These are phyloP conservation scores for Selenicereus undatus DNA, from an alignment of 148 eudicot genomes.

Conservation along the genomic window DNA sequence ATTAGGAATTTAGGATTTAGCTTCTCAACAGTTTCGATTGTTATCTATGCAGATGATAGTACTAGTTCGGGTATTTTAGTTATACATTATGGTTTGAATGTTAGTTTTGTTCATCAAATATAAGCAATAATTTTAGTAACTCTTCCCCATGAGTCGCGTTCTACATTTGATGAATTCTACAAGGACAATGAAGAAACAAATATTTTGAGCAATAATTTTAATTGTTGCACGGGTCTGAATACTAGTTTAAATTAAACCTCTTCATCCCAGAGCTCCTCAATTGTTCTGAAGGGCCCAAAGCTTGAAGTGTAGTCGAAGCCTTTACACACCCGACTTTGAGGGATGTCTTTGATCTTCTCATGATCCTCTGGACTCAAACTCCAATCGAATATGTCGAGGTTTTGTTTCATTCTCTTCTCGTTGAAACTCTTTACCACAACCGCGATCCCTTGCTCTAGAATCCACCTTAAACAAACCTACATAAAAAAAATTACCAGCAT, in stretches of 20 bases:
- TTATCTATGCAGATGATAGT: background rate
- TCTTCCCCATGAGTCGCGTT: too few species aligned
- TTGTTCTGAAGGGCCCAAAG: conserved; percentile 21
- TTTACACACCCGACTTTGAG: conserved; percentile 21
- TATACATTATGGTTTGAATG: background rate
- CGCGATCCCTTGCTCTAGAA: conserved; percentile 21
- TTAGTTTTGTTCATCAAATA: background rate
- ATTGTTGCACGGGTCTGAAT: too few species aligned
- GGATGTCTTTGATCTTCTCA: conserved; percentile 17
- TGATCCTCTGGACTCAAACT: conserved; percentile 19
- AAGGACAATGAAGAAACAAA: too few species aligned
- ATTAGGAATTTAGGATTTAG: too few species aligned
- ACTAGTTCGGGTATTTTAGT: background rate
- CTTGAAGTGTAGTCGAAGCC: conserved; percentile 19
- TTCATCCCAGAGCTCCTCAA: conserved; percentile 30
- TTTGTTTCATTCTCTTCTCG: conserved; percentile 24
- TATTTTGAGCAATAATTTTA: too few species aligned
- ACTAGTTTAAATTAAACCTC: conserved; percentile 1
- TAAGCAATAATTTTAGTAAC: background rate
- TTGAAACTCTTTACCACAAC: conserved; percentile 30
- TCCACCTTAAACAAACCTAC: conserved; percentile 30
- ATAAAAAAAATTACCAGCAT: background rate
- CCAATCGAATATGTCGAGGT: conserved; percentile 28
- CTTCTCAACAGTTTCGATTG: background rate
- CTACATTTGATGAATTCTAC: too few species aligned